Evolutionary conservation across 2,329 filamentous ascomycete genomes (phyloP).

Genomic region (Fusarium sp.): DNA sequence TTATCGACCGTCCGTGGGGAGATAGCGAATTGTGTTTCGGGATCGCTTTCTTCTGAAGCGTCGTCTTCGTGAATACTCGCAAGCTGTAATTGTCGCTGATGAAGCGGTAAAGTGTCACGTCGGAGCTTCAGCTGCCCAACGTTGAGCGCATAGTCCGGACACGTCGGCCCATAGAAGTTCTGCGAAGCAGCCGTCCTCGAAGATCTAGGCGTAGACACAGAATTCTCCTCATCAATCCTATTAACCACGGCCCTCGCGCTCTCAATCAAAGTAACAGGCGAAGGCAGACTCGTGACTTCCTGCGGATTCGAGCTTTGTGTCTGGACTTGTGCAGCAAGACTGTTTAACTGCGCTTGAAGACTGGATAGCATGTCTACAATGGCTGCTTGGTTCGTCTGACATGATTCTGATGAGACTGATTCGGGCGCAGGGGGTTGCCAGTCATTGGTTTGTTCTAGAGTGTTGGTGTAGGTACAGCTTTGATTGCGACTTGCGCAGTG

Average conservation of each 20-base stretch:
- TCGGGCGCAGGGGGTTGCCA: not conserved
- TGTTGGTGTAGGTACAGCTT: not conserved
- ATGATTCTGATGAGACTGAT: not conserved
- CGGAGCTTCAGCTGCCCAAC: conserved; percentile 40
- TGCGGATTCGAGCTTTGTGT: not conserved
- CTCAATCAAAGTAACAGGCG: conserved; percentile 6
- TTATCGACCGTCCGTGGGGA: conserved; percentile 16
- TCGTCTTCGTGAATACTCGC: conserved; percentile 32
- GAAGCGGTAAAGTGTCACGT: conserved; percentile 7
- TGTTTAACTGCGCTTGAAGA: conserved; percentile 26
- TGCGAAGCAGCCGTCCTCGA: conserved; percentile 12
- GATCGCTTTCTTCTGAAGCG: conserved; percentile 3
- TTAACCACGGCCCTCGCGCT: not conserved
- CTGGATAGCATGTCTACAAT: conserved; percentile 29
- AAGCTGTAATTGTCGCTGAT: conserved; percentile 27
- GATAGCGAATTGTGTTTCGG: not conserved
- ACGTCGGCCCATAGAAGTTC: conserved; percentile 44
- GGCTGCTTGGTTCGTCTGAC: conserved; percentile 10
- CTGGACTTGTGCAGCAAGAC: conserved; percentile 21
- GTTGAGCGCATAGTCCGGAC: conserved; percentile 46
- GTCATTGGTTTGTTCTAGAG: not conserved
- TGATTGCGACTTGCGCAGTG: conserved; percentile 12
- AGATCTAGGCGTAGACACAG: not conserved
- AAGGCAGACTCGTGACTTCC: not conserved
- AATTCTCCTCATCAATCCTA: not conserved